Conservation (phyloP, 805 yeast species). For the Metschnikowia shivogae region DNA sequence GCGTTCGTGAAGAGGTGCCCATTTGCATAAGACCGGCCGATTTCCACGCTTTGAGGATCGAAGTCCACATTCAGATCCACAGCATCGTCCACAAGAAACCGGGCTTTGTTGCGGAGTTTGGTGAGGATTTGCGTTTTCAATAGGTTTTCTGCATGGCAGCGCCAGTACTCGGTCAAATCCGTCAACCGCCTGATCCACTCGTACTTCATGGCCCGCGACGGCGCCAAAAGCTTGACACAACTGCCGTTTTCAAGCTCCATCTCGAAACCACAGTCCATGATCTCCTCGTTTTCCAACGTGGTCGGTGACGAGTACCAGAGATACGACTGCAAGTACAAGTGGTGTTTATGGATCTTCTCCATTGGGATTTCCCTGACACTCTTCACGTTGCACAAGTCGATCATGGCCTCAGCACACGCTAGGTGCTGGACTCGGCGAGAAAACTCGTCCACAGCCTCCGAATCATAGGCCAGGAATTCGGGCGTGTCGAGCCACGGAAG, state of each 20-base stretch:
- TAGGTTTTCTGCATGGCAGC: conserved; percentile 37
- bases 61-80: conserved; percentile 52
- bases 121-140: conserved; percentile 29
- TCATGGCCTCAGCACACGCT: conserved; percentile 52
- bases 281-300: conserved; percentile 22
- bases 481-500: conserved; percentile 57
- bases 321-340: conserved; percentile 24
- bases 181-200: conserved; percentile 62
- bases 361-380: conserved; percentile 33
- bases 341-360: conserved; percentile 20
- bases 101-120: conserved; percentile 43
- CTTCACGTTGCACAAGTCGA: conserved; percentile 54
- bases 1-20: conserved; percentile 52
- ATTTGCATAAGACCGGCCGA: conserved; percentile 44
- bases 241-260: conserved; percentile 47
- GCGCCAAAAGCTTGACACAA: conserved; percentile 52
- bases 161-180: conserved; percentile 57
- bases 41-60: conserved; percentile 16
- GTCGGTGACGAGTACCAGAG: conserved; percentile 29
- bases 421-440: conserved; percentile 58
- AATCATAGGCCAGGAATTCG: conserved; percentile 49
- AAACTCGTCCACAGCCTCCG: conserved; percentile 57
- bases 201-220: conserved; percentile 43
- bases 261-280: conserved; percentile 49
- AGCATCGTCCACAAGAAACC: conserved; percentile 50